A percentile compares a stretch with the other conserved stretches of the same genome.
Conservation (phyloP, 179 eudicot species). For the Carnegiea gigantea region DNA sequence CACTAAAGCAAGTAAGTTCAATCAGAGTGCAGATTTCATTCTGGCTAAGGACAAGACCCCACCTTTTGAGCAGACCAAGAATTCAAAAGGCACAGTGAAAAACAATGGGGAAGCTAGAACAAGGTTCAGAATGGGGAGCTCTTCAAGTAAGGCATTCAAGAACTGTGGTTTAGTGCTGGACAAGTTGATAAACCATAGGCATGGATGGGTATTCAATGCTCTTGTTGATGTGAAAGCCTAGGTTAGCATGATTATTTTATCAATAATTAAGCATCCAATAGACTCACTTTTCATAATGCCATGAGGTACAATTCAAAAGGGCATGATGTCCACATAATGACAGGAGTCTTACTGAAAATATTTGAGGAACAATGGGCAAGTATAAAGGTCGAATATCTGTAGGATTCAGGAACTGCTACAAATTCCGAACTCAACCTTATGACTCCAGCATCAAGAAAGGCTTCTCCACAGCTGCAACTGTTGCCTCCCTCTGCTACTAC, state of each 20-base stretch:
- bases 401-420: slow-evolving; percentile 23
- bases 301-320: slow-evolving; percentile 48
- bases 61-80: slow-evolving; percentile 44
- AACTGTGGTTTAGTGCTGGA: slow-evolving; percentile 37
- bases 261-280: slow-evolving; percentile 46
- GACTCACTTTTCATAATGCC: slow-evolving; percentile 51
- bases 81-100: slow-evolving; percentile 49
- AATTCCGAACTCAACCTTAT: slow-evolving; percentile 27
- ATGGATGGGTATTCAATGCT: slow-evolving; percentile 44
- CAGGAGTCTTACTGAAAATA: slow-evolving; percentile 34
- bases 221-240: slow-evolving; percentile 49
- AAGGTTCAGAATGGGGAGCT: slow-evolving; percentile 38
- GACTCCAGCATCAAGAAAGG: slow-evolving; percentile 39
- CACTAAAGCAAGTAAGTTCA: slow-evolving; percentile 62
- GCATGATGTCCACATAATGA: slow-evolving; percentile 42
- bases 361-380: slow-evolving; percentile 48
- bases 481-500: slow-evolving; percentile 30
- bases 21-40: slow-evolving; percentile 60
- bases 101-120: slow-evolving; percentile 46
- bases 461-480: slow-evolving; percentile 30
- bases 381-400: slow-evolving; percentile 34
- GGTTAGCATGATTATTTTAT: slow-evolving; percentile 47
- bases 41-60: slow-evolving; percentile 56
- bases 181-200: slow-evolving; percentile 46
- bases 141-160: slow-evolving; percentile 41